phyloP scores from a whole-genome alignment of 2,329 filamentous ascomycete species.

The Colletotrichum simmondsii region DNA sequence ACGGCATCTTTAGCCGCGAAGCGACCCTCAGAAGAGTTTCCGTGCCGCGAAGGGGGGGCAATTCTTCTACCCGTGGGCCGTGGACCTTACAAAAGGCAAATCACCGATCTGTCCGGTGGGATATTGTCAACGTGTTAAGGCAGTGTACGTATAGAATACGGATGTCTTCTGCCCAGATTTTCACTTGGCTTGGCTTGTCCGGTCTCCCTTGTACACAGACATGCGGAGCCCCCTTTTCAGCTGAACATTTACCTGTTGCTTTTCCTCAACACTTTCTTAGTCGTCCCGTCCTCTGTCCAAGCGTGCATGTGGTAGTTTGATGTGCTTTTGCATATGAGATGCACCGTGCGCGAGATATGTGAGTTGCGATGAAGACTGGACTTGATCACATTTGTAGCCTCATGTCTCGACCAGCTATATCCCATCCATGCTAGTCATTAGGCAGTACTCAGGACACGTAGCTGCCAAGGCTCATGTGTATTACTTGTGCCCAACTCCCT shows the following conservation, averaged over 20 bases:
- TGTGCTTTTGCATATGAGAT: constrained; percentile 13
- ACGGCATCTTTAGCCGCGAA: constrained; percentile 7
- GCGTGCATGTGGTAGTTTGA: constrained; percentile 22
- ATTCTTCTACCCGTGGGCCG: background rate
- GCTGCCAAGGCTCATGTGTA: background rate
- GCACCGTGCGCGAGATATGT: background rate
- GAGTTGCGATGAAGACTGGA: constrained; percentile 1
- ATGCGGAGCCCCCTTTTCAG: background rate
- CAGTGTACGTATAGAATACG: no score
- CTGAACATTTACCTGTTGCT: constrained; percentile 7
- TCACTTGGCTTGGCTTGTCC: background rate
- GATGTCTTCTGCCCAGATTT: background rate
- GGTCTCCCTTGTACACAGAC: background rate
- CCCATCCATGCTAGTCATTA: background rate
- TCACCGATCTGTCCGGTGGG: background rate
- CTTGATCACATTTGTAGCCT: background rate
- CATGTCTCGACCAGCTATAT: background rate
- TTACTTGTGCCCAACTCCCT: background rate
- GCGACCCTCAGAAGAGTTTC: background rate
- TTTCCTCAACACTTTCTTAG: constrained; percentile 22
- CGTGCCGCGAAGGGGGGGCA: background rate
- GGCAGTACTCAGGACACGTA: background rate
- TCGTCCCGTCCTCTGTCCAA: constrained; percentile 11
- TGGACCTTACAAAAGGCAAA: background rate
- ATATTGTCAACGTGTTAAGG: background rate